Percentiles rank a stretch among this genome's conserved stretches.
Conservation (phyloP, 305 asterid genomes). For the Fraxinus ornus region DNA sequence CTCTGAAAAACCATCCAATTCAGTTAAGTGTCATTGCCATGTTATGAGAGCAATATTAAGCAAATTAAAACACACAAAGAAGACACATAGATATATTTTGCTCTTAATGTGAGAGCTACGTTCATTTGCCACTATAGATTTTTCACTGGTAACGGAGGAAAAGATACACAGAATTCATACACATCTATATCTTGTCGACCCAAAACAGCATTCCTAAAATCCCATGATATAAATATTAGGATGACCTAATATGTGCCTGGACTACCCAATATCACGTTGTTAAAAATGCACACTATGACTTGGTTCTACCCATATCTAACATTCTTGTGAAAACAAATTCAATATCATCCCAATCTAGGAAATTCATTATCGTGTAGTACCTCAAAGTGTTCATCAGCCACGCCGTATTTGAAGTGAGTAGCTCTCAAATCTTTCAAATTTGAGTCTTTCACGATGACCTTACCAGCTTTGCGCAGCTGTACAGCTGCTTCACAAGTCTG, state of each 20-base stretch:
- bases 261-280: background rate
- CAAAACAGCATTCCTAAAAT: background rate
- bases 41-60: background rate
- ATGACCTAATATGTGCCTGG: background rate
- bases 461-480: conserved; percentile 61
- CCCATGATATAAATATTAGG: background rate
- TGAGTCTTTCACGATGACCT: conserved; percentile 52
- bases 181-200: background rate
- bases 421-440: conserved; percentile 53
- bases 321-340: background rate
- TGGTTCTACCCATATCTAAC: background rate
- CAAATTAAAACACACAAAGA: background rate
- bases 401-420: conserved; percentile 56
- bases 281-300: background rate
- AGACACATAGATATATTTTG: background rate
- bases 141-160: background rate
- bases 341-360: background rate
- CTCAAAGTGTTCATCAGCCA: conserved; percentile 66
- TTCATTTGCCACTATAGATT: background rate
- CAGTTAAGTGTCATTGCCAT: background rate
- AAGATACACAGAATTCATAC: background rate
- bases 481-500: conserved; percentile 73
- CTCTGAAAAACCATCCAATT: background rate
- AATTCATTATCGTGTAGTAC: conserved; percentile 19
- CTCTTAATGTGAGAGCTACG: background rate